These are phyloP conservation scores for Amanita pallidorosea DNA, from an alignment of 768 basidiomycete genomes.

Conservation along the genomic window DNA sequence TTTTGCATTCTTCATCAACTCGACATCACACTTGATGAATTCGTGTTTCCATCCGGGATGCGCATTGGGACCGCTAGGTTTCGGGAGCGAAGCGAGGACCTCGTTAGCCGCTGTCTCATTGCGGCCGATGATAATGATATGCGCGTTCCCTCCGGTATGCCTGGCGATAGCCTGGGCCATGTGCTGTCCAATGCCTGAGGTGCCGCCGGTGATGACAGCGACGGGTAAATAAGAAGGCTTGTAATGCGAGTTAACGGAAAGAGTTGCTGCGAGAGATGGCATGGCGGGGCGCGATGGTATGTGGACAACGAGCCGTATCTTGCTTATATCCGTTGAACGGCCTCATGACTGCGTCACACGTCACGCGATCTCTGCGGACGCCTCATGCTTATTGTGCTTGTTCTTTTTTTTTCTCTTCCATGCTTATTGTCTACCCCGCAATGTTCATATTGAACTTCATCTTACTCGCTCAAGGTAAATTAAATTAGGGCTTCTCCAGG, in stretches of 20 bases:
- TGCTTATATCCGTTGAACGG: too few relatives aligned
- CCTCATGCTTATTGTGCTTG: too few relatives aligned
- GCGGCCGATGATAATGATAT: constrained; percentile 30
- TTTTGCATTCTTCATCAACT: constrained; percentile 27
- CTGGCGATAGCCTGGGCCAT: constrained; percentile 24
- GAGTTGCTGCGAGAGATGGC: not conserved
- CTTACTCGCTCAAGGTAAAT: too few relatives aligned
- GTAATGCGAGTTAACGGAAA: not conserved
- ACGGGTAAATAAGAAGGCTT: constrained; percentile 14
- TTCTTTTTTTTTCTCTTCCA: too few relatives aligned
- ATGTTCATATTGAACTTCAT: too few relatives aligned
- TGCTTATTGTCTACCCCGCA: too few relatives aligned
- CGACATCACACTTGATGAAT: constrained; percentile 30
- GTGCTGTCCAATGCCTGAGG: constrained; percentile 23
- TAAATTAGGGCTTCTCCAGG: too few relatives aligned
- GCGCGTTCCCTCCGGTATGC: constrained; percentile 28
- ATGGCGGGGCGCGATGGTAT: too few relatives aligned
- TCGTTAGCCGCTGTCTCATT: constrained; percentile 25
- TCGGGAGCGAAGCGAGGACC: constrained; percentile 22
- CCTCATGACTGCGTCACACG: too few relatives aligned
- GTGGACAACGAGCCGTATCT: too few relatives aligned
- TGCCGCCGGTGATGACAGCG: constrained; percentile 17
- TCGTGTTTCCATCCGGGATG: constrained; percentile 16
- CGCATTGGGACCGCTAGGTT: constrained; percentile 9
- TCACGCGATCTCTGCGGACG: too few relatives aligned